Evolutionary conservation across 345 rosid genomes (phyloP).

Genomic region (Ceriops tagal): DNA sequence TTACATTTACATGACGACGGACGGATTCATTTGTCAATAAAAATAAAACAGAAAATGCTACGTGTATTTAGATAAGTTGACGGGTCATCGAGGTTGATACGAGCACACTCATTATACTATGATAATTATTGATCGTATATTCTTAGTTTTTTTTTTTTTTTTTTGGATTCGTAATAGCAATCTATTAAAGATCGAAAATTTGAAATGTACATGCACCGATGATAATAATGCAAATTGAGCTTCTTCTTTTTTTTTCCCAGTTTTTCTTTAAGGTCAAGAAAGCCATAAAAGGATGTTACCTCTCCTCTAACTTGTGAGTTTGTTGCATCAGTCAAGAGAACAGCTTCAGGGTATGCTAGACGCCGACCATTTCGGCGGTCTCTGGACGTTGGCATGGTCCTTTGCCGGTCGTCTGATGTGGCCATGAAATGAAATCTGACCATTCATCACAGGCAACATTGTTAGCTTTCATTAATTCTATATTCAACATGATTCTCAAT

Average conservation of each 20-base stretch:
- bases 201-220: too few relatives aligned
- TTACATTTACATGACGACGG: too few relatives aligned
- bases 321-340: slow-evolving; percentile 58
- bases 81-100: too few relatives aligned
- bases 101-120: too few relatives aligned
- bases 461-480: background rate
- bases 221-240: too few relatives aligned
- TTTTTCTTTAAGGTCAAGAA: background rate
- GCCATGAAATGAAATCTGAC: slow-evolving; percentile 79
- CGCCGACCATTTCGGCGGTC: slow-evolving; percentile 42
- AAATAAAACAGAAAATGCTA: too few relatives aligned
- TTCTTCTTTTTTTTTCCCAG: too few relatives aligned
- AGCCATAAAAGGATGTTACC: slow-evolving; percentile 36
- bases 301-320: slow-evolving; percentile 57
- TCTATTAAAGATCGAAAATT: too few relatives aligned
- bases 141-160: too few relatives aligned
- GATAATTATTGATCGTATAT: background rate
- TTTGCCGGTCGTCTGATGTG: slow-evolving; percentile 59
- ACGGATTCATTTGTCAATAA: too few relatives aligned
- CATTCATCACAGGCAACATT: too few relatives aligned
- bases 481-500: background rate
- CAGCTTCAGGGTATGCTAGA: slow-evolving; percentile 86
- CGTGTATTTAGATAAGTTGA: too few relatives aligned
- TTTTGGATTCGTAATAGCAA: background rate
- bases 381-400: slow-evolving; percentile 60